Evolutionary conservation across 78 protist genomes (phyloP).

Genomic region (Mastigamoeba balamuthi): DNA sequence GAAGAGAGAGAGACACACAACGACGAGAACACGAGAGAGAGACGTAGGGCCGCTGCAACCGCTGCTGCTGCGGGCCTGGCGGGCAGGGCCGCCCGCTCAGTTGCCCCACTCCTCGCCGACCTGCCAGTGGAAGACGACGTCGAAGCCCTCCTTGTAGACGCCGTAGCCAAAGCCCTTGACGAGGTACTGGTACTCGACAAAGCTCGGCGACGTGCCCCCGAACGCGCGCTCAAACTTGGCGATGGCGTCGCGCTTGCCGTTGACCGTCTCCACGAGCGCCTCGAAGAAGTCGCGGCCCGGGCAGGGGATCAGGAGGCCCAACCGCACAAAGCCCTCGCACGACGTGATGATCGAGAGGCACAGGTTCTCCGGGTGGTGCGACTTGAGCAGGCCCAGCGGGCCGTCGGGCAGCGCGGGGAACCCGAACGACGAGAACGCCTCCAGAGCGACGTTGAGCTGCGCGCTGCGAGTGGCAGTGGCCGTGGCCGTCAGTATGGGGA

Average conservation of each 20-base stretch:
- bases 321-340: conserved; percentile 53
- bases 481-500: too few relatives aligned
- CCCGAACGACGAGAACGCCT: conserved; percentile 45
- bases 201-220: conserved; percentile 38
- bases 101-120: conserved; percentile 28
- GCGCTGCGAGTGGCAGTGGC: neutral
- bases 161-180: conserved; percentile 58
- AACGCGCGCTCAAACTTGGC: conserved; percentile 28
- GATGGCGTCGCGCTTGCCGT: conserved; percentile 22
- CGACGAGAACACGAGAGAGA: too few relatives aligned
- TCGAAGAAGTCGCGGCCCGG: conserved; percentile 22
- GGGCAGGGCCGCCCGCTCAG: too few relatives aligned
- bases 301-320: conserved; percentile 43
- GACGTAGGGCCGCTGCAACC: too few relatives aligned
- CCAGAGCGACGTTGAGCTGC: conserved; percentile 40
- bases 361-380: conserved; percentile 4
- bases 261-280: conserved; percentile 11
- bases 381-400: conserved; percentile 17
- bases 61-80: too few relatives aligned
- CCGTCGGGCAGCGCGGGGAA: conserved; percentile 48
- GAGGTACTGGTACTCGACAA: conserved; percentile 47
- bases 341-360: conserved; percentile 45
- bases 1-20: too few relatives aligned
- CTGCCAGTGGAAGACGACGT: conserved; percentile 48
- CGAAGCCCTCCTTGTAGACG: conserved; percentile 57